Percentiles rank a stretch among this genome's conserved stretches.
Evolutionary conservation across 305 asterid species (phyloP).

Genomic region (Solanum hybrid): DNA sequence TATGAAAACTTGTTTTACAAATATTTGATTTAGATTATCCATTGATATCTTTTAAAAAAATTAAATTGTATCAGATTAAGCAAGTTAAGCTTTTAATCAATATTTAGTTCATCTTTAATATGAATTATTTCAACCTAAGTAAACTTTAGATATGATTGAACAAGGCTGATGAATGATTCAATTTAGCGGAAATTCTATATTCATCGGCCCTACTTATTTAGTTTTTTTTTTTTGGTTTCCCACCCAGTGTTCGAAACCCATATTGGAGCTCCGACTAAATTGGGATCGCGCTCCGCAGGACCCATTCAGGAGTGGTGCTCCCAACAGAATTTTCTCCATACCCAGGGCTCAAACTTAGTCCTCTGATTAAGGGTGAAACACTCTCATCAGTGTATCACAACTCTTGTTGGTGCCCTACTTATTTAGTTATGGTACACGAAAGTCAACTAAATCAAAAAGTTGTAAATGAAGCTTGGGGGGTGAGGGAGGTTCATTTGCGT

Average conservation of each 20-base stretch:
- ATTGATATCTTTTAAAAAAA: too few relatives aligned
- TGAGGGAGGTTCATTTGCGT: too few relatives aligned
- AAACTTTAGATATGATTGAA: neutral
- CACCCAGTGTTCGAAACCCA: rapidly evolving
- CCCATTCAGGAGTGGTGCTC: rapidly evolving
- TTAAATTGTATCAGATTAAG: neutral
- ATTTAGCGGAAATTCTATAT: too few relatives aligned
- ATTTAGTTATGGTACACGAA: neutral
- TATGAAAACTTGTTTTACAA: neutral
- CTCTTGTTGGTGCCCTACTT: neutral
- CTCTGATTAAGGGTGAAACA: too few relatives aligned
- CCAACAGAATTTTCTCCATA: too few relatives aligned
- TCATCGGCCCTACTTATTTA: too few relatives aligned
- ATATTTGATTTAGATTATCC: too few relatives aligned
- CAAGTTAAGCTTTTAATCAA: neutral
- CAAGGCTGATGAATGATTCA: too few relatives aligned
- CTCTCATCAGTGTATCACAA: too few relatives aligned
- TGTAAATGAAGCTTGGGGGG: neutral
- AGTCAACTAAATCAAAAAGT: neutral
- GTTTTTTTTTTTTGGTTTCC: too few relatives aligned
- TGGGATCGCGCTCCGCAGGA: rapidly evolving
- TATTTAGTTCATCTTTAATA: neutral
- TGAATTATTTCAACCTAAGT: neutral
- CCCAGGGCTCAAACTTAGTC: rapidly evolving
- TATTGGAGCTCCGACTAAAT: too few relatives aligned